A percentile compares a stretch with the other conserved stretches of the same genome.
Evolutionary conservation across 352 stramenopile species (phyloP).

Genomic region (Phytophthora lateralis): DNA sequence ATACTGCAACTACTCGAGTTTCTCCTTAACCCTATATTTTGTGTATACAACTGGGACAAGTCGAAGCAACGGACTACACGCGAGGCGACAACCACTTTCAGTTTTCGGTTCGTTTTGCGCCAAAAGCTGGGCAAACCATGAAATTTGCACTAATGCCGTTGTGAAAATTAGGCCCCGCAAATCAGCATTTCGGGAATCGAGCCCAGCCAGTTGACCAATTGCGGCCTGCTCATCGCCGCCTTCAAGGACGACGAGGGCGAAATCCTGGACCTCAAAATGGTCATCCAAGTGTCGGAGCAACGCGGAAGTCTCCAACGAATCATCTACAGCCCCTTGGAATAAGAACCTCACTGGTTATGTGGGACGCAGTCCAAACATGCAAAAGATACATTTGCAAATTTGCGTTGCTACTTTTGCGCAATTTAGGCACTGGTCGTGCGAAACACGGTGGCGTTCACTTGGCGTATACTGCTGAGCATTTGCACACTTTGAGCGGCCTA

Average conservation of each 20-base stretch:
- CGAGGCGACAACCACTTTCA: conserved; percentile 82
- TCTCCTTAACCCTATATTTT: conserved; percentile 40
- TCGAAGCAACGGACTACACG: conserved; percentile 66
- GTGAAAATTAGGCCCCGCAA: conserved; percentile 47
- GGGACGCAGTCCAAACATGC: conserved; percentile 2
- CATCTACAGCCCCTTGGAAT: conserved; percentile 90
- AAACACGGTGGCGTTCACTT: conserved; percentile 43
- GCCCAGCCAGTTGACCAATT: conserved; percentile 87
- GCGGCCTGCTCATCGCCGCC: conserved; percentile 83
- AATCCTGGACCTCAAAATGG: conserved; percentile 89
- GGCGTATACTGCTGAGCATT: conserved; percentile 47
- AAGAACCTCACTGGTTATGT: conserved; percentile 20
- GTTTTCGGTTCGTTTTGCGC: conserved; percentile 66
- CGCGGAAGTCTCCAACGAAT: conserved; percentile 75
- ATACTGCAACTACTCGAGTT: neutral
- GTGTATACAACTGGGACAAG: conserved; percentile 71
- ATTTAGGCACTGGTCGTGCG: conserved; percentile 28
- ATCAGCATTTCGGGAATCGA: conserved; percentile 81
- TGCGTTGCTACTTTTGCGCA: neutral
- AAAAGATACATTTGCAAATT: neutral
- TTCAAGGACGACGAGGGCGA: conserved; percentile 75
- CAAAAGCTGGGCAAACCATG: neutral
- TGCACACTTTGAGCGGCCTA: conserved; percentile 48
- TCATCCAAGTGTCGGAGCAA: conserved; percentile 88
- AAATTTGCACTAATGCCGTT: neutral